Percentiles rank a stretch among this genome's conserved stretches.
Evolutionary conservation across 306 rosid genomes (phyloP).

Genomic region (Citrullus mucosospermus): DNA sequence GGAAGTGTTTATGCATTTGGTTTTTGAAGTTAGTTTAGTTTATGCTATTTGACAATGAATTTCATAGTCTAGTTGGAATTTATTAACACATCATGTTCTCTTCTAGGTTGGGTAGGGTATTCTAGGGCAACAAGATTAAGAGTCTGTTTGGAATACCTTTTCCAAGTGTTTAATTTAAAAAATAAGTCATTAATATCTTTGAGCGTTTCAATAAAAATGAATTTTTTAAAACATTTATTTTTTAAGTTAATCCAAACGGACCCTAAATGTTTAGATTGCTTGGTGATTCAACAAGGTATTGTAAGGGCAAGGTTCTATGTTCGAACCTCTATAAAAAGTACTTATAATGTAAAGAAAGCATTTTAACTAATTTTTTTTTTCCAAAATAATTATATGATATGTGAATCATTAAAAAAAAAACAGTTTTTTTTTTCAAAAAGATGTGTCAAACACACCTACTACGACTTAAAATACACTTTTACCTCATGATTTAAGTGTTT

Average conservation of each 20-base stretch:
- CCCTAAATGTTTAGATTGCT: no score
- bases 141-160: no score
- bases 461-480: neutral
- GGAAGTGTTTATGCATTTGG: neutral
- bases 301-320: no score
- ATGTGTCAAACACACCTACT: neutral
- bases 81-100: neutral
- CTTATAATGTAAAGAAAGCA: neutral
- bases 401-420: neutral
- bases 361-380: neutral
- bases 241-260: no score
- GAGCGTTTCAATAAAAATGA: no score
- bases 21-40: neutral
- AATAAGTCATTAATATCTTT: no score
- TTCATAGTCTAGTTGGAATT: neutral
- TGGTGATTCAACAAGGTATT: no score
- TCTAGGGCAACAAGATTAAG: neutral
- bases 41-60: neutral
- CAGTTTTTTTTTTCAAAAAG: neutral
- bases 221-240: no score
- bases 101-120: neutral
- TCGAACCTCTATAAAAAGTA: neutral
- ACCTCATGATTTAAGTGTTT: slow-evolving; percentile 87
- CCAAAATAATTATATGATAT: no score
- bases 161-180: no score